Conservation (phyloP, 1,284 basidiomycete species). For the Takashimella koratensis region DNA sequence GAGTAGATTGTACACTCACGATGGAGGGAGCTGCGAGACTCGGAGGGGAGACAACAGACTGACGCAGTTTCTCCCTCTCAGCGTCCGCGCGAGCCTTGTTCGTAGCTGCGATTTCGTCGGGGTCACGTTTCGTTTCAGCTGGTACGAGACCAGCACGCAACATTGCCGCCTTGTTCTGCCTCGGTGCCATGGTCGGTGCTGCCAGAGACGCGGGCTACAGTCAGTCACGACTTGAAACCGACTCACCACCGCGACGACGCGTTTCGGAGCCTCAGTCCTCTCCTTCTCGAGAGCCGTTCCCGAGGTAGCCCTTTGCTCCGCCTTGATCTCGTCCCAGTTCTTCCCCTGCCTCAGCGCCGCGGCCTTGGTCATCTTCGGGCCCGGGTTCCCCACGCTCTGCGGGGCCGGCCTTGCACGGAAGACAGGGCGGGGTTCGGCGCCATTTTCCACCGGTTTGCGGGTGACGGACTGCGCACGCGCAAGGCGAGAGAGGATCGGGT, state of each 20-base stretch:
- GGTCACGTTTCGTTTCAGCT: conserved; percentile 12
- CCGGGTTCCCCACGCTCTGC: conserved; percentile 1
- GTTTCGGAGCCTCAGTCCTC: not conserved
- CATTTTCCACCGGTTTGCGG: not conserved
- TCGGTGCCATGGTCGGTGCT: conserved; percentile 1
- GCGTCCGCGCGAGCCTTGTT: conserved; percentile 28
- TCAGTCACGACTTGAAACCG: not conserved
- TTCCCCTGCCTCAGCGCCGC: conserved; percentile 23
- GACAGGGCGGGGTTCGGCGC: too few species aligned
- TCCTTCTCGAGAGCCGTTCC: conserved; percentile 1
- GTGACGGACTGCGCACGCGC: not conserved
- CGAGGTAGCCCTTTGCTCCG: not conserved
- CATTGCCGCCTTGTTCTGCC: conserved; percentile 16
- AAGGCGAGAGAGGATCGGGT: not conserved
- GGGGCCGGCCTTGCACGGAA: not conserved
- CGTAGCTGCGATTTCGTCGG: conserved; percentile 20
- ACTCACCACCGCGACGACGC: not conserved
- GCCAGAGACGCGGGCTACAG: not conserved
- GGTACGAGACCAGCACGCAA: conserved; percentile 11
- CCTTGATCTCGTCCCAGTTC: conserved; percentile 19
- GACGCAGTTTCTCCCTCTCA: conserved; percentile 29
- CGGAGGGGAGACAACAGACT: conserved; percentile 28
- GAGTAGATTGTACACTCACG: conserved; percentile 10
- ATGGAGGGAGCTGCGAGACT: conserved; percentile 24
- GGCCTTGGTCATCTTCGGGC: conserved; percentile 30